Evolutionary conservation across 1,284 basidiomycete genomes (phyloP).

Genomic region (Puccinia brachypodii): DNA sequence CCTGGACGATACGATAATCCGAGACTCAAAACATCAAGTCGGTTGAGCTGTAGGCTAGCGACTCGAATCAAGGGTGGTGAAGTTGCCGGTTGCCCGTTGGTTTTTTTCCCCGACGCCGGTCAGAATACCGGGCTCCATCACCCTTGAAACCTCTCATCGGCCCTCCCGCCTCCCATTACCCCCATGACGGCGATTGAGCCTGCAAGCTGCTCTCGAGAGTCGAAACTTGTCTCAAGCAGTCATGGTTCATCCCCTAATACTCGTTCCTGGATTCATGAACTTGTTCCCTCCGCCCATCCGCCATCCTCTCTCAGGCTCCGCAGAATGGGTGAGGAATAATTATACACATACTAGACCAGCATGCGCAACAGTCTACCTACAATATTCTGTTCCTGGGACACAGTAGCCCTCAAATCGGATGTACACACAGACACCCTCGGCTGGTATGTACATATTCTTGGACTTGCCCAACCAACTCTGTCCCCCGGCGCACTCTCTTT

Average conservation of each 20-base stretch:
- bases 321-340: neutral
- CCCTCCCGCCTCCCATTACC: too few relatives aligned
- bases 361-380: neutral
- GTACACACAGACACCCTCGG: neutral
- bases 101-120: too few relatives aligned
- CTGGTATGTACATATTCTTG: neutral
- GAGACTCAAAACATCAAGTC: too few relatives aligned
- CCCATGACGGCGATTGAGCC: neutral
- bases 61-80: too few relatives aligned
- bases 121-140: too few relatives aligned
- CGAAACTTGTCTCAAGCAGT: conserved; percentile 1
- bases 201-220: neutral
- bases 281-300: neutral
- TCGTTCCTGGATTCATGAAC: neutral
- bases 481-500: neutral
- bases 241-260: neutral
- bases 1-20: too few relatives aligned
- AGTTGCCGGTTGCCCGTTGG: too few relatives aligned
- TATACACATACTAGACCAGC: neutral
- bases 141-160: too few relatives aligned
- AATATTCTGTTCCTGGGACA: neutral
- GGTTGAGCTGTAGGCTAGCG: too few relatives aligned
- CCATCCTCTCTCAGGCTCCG: neutral
- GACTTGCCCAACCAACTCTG: neutral
- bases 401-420: neutral